Evolutionary conservation across 2,329 filamentous ascomycete species (phyloP).

Genomic region (Beauveria sp.): DNA sequence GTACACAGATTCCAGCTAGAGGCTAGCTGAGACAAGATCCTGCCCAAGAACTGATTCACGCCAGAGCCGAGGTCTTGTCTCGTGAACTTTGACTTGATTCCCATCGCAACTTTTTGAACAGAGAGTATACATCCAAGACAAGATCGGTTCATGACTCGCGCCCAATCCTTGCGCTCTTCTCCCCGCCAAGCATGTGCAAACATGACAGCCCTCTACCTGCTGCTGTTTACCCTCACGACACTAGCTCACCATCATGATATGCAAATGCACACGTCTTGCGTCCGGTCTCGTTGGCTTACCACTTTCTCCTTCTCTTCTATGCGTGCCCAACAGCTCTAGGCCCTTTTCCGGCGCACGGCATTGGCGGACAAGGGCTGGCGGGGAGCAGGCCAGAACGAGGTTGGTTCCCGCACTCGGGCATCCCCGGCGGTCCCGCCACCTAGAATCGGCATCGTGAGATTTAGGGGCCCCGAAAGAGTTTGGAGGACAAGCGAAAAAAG

Average conservation of each 20-base stretch:
- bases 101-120: background rate
- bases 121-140: background rate
- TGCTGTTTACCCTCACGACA: background rate
- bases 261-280: constrained; percentile 5
- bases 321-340: background rate
- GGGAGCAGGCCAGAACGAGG: constrained; percentile 2
- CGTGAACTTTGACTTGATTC: background rate
- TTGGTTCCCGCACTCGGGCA: constrained; percentile 4
- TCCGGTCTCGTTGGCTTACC: constrained; percentile 7
- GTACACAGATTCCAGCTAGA: background rate
- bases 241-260: background rate
- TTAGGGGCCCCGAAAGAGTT: background rate
- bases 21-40: constrained; percentile 4
- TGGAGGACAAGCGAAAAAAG: background rate
- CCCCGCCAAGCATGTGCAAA: background rate
- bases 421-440: constrained; percentile 2
- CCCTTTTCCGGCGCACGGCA: background rate
- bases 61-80: background rate
- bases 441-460: constrained; percentile 13
- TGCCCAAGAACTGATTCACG: background rate
- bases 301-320: background rate
- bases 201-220: background rate
- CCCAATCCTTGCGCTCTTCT: background rate
- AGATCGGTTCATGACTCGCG: background rate
- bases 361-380: background rate